Evolutionary conservation across 2,329 filamentous ascomycete genomes (phyloP), one percentile per base, ranked within the genome.

Genomic region (Colletotrichum graminicola): DNA sequence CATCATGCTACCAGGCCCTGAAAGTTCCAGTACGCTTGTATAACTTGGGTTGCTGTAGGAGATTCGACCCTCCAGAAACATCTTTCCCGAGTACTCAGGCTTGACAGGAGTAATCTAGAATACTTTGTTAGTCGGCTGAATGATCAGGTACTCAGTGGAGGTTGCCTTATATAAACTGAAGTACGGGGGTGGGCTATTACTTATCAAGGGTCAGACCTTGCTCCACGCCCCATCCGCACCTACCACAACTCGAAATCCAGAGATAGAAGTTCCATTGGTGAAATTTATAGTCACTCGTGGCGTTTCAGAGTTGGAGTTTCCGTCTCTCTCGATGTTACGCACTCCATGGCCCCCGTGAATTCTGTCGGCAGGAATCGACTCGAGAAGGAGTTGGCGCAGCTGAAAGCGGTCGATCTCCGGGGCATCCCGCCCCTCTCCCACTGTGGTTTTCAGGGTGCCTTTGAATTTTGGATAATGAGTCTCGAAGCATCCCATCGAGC

Each of bases 331-430:
- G 2, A 66, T 14, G 29, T 11, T 36, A 6, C 34, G 43, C 3
- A 69, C 61, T 1, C 34, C 43, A 16, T 66, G 62, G 8, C 73
- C 77, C 84, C 82, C 87, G 12, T 74, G 74, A 7, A 88, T 78
- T 4, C 72, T 78, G 0, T 78, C 78, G 0, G 75, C 65, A 5
- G 77, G 79, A 0, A 83, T 59, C 0, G 76, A 73, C 2, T 74
- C 73, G 0, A 82, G 62, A 3, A 85, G 74, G 3, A 85, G 75
- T 29, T 79, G 74, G 0, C 76, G 75, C 47, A 85, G 75, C 11
- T 78, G 75, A 21, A 78, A 75, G 1, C 84, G 76, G 5, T 80
- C 78, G 45, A 85, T 83, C 73, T 85, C 82, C 0, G 83, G 83
- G 1, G 56, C 63, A 0, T 75, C 76, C 2, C 76, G 78, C 4